phyloP scores from a whole-genome alignment of 75 land plant genomes.

The Larix kaempferi region DNA sequence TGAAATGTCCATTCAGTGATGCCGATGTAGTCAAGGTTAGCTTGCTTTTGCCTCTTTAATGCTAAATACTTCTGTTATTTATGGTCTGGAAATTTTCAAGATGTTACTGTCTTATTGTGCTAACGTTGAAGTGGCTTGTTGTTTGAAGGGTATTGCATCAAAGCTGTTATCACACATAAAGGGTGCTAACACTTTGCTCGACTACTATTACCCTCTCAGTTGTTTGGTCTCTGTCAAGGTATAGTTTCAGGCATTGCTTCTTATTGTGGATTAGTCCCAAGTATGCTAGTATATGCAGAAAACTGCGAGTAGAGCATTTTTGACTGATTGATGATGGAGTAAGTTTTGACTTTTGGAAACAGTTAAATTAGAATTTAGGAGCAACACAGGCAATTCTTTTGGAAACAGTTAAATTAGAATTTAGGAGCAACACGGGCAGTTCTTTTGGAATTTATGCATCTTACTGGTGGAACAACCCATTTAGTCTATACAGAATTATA shows the following conservation, averaged over 20 bases:
- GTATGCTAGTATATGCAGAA: background rate
- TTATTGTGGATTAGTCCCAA: background rate
- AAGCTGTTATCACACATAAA: slow-evolving; percentile 31
- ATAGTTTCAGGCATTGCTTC: background rate
- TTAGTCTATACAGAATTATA: too few species aligned
- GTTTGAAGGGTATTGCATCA: slow-evolving; percentile 30
- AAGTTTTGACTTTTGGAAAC: too few species aligned
- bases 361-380: too few species aligned
- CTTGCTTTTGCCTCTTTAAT: background rate
- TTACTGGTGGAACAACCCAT: too few species aligned
- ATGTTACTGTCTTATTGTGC: background rate
- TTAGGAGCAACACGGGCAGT: too few species aligned
- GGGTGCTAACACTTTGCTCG: slow-evolving; percentile 37
- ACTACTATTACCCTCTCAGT: slow-evolving; percentile 47
- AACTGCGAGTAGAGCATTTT: too few species aligned
- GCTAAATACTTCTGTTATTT: background rate
- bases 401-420: too few species aligned
- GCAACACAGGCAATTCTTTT: too few species aligned
- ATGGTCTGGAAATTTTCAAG: background rate
- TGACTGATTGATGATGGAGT: too few species aligned
- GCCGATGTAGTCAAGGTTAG: slow-evolving; percentile 34
- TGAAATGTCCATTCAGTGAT: slow-evolving; percentile 32
- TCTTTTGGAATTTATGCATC: too few species aligned
- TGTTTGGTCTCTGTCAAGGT: slow-evolving; percentile 57
- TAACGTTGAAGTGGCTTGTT: background rate